A percentile compares a stretch with the other conserved stretches of the same genome.
Conservation (phyloP, 73 alveolate genomes). For the Paramecium bursaria region DNA sequence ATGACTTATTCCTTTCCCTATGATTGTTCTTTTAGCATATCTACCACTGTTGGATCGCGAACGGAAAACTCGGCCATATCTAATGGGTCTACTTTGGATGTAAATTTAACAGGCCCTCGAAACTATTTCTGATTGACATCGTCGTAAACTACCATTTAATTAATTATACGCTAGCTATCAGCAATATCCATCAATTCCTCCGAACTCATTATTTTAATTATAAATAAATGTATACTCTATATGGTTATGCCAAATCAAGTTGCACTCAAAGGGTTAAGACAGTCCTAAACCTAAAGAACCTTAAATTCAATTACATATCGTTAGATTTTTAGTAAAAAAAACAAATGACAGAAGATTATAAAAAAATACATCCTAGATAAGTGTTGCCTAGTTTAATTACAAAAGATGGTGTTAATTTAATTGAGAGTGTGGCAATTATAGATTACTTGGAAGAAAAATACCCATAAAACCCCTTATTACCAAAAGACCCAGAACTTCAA, state of each 20-base stretch:
- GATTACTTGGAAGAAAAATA: conserved; percentile 23
- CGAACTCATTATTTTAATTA: no score
- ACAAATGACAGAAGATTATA: conserved; percentile 2
- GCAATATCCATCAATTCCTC: no score
- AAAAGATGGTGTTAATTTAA: neutral
- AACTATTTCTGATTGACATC: conserved; percentile 5
- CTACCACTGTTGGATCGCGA: conserved; percentile 35
- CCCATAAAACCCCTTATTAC: conserved; percentile 24
- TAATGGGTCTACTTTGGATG: conserved; percentile 17
- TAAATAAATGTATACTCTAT: conserved; percentile 38
- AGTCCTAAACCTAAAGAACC: conserved; percentile 3
- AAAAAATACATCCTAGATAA: conserved; percentile 46
- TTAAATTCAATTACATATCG: conserved; percentile 11
- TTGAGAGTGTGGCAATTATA: conserved; percentile 18
- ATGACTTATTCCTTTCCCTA: neutral
- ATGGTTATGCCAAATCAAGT: conserved; percentile 50
- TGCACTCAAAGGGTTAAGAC: conserved; percentile 11
- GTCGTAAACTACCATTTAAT: no score
- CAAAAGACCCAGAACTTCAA: neutral
- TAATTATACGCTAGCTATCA: no score
- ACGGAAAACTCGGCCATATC: conserved; percentile 20
- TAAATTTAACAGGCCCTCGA: conserved; percentile 29
- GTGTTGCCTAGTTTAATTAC: conserved; percentile 26
- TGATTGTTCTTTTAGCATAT: neutral
- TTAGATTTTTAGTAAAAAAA: conserved; percentile 16